These are phyloP conservation scores for Solanum ahanhuiri DNA, from an alignment of 257 asterid species.

Conservation along the genomic window DNA sequence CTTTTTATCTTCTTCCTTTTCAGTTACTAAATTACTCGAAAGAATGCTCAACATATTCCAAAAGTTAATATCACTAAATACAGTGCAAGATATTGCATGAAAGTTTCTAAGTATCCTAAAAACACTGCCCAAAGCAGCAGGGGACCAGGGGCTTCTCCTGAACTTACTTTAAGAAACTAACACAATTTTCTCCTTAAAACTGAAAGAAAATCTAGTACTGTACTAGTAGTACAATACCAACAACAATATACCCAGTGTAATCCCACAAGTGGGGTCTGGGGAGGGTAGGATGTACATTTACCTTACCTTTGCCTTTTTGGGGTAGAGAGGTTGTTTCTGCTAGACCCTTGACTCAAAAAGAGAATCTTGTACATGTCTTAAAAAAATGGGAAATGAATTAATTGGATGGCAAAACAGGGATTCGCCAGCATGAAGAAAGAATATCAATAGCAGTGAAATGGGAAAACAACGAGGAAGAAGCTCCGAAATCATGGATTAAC, in stretches of 20 bases:
- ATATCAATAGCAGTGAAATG: neutral
- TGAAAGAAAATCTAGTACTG: neutral
- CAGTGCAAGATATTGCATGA: neutral
- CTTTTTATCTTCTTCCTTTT: neutral
- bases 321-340: neutral
- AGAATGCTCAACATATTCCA: neutral
- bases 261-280: neutral
- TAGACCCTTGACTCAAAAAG: neutral
- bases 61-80: neutral
- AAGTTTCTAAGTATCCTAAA: neutral
- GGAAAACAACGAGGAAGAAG: neutral
- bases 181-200: neutral
- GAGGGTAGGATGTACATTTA: neutral
- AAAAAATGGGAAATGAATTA: neutral
- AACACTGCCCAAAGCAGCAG: neutral
- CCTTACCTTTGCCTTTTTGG: neutral
- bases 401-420: neutral
- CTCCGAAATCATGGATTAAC: neutral
- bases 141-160: neutral
- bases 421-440: neutral
- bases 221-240: neutral
- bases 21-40: neutral
- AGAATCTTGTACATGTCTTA: neutral
- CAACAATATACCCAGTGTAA: neutral
- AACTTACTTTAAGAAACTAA: neutral